A percentile compares a stretch with the other conserved stretches of the same genome.
These are phyloP conservation scores for Passiflora organensis DNA, from an alignment of 345 rosid species.

Conservation along the genomic window DNA sequence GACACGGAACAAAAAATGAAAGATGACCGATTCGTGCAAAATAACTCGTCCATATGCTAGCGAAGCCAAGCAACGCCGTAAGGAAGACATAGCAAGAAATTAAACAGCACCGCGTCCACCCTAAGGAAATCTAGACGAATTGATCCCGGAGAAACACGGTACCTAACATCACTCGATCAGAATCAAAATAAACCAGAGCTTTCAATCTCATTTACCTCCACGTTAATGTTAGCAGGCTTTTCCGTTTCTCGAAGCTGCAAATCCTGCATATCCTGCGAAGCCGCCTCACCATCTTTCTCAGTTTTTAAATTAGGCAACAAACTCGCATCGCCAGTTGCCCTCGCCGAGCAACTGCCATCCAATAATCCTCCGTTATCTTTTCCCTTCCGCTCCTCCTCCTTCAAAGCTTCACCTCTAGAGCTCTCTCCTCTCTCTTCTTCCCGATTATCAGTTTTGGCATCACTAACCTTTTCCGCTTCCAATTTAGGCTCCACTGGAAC, in stretches of 20 bases:
- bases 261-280: neutral
- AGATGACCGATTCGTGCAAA: neutral
- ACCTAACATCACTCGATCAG: too few species aligned
- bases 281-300: neutral
- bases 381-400: neutral
- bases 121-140: too few species aligned
- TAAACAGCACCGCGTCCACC: too few species aligned
- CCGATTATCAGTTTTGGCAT: neutral
- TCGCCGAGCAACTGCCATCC: constrained; percentile 7
- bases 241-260: neutral
- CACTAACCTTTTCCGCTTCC: neutral
- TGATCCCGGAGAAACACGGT: too few species aligned
- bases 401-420: constrained; percentile 3
- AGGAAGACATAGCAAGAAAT: too few species aligned
- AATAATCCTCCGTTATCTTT: neutral
- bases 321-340: neutral
- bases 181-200: too few species aligned
- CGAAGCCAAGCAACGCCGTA: too few species aligned
- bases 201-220: constrained; percentile 1
- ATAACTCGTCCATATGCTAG: too few species aligned
- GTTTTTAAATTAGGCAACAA: constrained; percentile 2
- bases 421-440: constrained; percentile 1
- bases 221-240: constrained; percentile 8
- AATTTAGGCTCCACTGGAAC: neutral
- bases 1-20: neutral